These are phyloP conservation scores for Thalassiosira livingstoniorum DNA, from an alignment of 352 stramenopile genomes.

Conservation along the genomic window DNA sequence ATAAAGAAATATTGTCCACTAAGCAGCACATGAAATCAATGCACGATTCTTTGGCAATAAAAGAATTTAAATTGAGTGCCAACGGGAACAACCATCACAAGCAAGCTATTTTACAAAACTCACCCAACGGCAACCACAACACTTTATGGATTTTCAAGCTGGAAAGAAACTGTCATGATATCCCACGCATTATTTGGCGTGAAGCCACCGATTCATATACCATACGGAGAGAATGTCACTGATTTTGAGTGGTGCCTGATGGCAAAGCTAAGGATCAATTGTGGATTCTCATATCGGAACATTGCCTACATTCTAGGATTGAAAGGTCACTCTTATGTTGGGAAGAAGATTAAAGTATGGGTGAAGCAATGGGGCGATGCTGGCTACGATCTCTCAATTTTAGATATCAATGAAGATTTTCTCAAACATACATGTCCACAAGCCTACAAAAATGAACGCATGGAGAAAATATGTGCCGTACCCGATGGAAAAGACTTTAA, in stretches of 20 bases:
- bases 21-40: too few species aligned
- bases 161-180: conserved; percentile 32
- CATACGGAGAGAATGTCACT: neutral
- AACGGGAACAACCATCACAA: neutral
- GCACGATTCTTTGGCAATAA: too few species aligned
- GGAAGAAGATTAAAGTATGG: conserved; percentile 1
- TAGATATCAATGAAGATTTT: conserved; percentile 31
- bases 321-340: neutral
- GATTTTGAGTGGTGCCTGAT: conserved; percentile 30
- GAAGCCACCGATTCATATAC: conserved; percentile 5
- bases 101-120: neutral
- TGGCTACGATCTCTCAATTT: conserved; percentile 33
- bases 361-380: conserved; percentile 11
- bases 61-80: neutral
- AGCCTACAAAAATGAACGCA: conserved; percentile 26
- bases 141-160: conserved; percentile 33
- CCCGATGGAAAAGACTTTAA: conserved; percentile 52
- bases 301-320: neutral
- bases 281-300: neutral
- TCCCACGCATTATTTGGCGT: conserved; percentile 29
- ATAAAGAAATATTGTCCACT: too few species aligned
- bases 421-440: conserved; percentile 29
- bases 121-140: conserved; percentile 1
- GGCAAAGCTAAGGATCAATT: conserved; percentile 6
- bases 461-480: conserved; percentile 31